Conservation (phyloP, 2,329 filamentous ascomycete genomes). For the Pezicula neosporulosa region DNA sequence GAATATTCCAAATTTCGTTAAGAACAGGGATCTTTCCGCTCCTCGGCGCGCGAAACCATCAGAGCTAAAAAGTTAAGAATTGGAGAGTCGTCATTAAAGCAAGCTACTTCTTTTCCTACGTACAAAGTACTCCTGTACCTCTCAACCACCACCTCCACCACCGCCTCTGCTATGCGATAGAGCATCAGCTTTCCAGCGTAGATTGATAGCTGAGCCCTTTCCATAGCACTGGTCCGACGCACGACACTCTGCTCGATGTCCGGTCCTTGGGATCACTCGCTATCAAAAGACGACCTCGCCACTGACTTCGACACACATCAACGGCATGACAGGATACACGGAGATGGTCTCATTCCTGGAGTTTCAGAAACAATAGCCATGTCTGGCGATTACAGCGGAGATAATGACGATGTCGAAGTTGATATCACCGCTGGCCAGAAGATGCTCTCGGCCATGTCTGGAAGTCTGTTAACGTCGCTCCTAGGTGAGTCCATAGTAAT, state of each 20-base stretch:
- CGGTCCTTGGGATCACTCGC: conserved; percentile 16
- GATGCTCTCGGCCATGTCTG: conserved; percentile 91
- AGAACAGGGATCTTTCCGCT: too few relatives aligned
- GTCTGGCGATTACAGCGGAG: conserved; percentile 11
- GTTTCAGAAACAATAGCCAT: conserved; percentile 23
- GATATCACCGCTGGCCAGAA: conserved; percentile 83
- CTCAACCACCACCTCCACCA: too few relatives aligned
- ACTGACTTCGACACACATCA: conserved; percentile 13
- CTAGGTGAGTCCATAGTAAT: conserved; percentile 58
- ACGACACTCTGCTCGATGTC: conserved; percentile 15
- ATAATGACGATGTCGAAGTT: conserved; percentile 37
- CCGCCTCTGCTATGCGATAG: not conserved
- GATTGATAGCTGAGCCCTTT: not conserved
- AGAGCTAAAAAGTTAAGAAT: too few relatives aligned
- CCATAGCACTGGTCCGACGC: not conserved
- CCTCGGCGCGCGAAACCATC: too few relatives aligned
- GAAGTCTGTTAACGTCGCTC: conserved; percentile 84
- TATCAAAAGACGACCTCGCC: conserved; percentile 15
- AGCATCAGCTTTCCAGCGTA: not conserved
- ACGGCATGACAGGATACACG: conserved; percentile 25
- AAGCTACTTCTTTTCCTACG: too few relatives aligned
- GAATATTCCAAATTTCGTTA: too few relatives aligned
- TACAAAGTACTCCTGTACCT: too few relatives aligned
- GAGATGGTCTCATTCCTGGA: conserved; percentile 22
- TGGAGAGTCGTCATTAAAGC: too few relatives aligned